Percentiles rank a stretch among this genome's conserved stretches.
Conservation (phyloP, 768 basidiomycete genomes). For the Trametes meyenii region DNA sequence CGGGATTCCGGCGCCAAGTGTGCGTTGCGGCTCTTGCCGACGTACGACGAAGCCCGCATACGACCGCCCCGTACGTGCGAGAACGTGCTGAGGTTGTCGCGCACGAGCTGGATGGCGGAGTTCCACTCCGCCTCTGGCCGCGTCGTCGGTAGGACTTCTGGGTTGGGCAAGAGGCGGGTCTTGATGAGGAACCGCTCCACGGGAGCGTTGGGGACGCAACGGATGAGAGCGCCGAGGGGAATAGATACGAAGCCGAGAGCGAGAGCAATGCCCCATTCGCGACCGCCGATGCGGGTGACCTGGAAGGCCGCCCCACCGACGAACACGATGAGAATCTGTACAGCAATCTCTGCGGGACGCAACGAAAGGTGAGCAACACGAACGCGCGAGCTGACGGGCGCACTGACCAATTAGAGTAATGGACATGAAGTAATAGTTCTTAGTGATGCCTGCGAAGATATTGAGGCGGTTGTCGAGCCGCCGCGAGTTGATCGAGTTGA, state of each 20-base stretch:
- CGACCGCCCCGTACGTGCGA: constrained; percentile 87
- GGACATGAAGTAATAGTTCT: constrained; percentile 81
- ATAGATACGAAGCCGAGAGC: constrained; percentile 86
- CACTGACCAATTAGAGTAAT: constrained; percentile 81
- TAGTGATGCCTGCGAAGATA: constrained; percentile 79
- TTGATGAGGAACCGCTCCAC: constrained; percentile 65
- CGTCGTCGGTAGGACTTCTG: constrained; percentile 65
- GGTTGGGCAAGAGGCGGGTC: constrained; percentile 62
- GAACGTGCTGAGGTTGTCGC: constrained; percentile 86
- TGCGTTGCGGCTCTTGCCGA: constrained; percentile 75
- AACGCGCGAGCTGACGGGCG: background rate
- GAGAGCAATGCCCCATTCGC: constrained; percentile 93
- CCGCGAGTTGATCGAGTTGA: constrained; percentile 92
- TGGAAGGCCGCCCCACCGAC: constrained; percentile 92
- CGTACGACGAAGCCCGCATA: constrained; percentile 81
- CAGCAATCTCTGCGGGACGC: constrained; percentile 67
- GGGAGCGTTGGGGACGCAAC: constrained; percentile 78
- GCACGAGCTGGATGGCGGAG: constrained; percentile 77
- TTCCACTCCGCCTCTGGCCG: constrained; percentile 69
- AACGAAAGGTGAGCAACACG: background rate
- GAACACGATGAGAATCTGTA: constrained; percentile 88
- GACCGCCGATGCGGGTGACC: constrained; percentile 74
- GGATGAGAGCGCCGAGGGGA: constrained; percentile 82
- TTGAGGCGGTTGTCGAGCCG: constrained; percentile 85
- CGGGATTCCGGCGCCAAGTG: constrained; percentile 51